These are phyloP conservation scores for Penicillium macrosclerotiorum DNA, from an alignment of 495 filamentous ascomycete species.

Conservation along the genomic window DNA sequence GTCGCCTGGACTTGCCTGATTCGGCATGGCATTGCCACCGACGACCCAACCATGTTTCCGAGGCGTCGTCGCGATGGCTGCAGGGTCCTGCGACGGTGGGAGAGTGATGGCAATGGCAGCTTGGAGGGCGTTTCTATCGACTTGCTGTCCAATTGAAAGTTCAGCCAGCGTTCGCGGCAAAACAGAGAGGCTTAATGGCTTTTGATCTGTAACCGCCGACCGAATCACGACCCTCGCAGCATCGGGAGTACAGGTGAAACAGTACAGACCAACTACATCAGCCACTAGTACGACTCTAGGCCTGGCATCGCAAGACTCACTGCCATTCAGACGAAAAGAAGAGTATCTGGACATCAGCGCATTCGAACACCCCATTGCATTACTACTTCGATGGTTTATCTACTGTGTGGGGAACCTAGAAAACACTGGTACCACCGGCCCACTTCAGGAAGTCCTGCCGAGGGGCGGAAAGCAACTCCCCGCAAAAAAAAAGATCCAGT, in stretches of 20 bases:
- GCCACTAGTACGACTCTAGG: no score
- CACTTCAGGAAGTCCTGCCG: conserved; percentile 29
- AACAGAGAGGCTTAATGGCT: no score
- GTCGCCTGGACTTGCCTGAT: conserved; percentile 23
- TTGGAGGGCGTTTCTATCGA: neutral
- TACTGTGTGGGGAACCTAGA: neutral
- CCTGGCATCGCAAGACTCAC: no score
- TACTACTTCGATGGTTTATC: no score
- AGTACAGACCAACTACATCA: no score
- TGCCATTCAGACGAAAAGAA: no score
- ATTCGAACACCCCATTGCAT: neutral
- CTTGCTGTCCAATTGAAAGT: neutral
- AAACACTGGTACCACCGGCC: conserved; percentile 5
- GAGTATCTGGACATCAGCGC: neutral
- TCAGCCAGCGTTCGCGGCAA: no score
- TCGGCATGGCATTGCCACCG: conserved; percentile 16
- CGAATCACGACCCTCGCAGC: no score
- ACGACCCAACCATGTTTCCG: conserved; percentile 4
- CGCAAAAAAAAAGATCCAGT: conserved; percentile 19
- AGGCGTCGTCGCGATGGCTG: neutral
- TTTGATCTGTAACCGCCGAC: no score
- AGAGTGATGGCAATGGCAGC: neutral
- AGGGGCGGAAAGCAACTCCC: conserved; percentile 17
- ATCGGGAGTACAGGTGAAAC: no score
- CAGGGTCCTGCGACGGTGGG: conserved; percentile 1